Evolutionary conservation across 805 yeast genomes (phyloP).

Genomic region (Teunomyces pallodes): DNA sequence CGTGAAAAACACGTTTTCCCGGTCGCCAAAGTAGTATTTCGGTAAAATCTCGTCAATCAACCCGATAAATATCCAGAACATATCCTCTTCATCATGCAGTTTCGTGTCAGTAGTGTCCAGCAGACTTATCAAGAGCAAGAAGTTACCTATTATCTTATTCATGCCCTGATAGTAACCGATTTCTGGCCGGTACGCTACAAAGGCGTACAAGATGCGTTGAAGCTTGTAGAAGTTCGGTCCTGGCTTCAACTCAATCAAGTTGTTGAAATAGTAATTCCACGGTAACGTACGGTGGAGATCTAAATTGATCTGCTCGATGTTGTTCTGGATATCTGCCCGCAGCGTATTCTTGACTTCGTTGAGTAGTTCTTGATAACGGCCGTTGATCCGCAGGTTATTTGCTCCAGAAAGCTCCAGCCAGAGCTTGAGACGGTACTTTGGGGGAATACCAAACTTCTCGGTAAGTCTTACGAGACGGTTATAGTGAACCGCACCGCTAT

Average conservation of each 20-base stretch:
- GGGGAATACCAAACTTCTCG: conserved; percentile 45
- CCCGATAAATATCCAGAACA: conserved; percentile 52
- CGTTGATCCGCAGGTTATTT: conserved; percentile 40
- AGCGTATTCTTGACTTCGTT: conserved; percentile 8
- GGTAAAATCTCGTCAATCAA: conserved; percentile 51
- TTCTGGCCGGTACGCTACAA: conserved; percentile 43
- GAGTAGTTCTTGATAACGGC: conserved; percentile 41
- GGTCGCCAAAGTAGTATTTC: conserved; percentile 19
- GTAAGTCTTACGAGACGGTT: conserved; percentile 27
- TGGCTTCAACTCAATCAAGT: conserved; percentile 36
- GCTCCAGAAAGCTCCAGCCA: conserved; percentile 60
- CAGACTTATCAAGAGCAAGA: conserved; percentile 28
- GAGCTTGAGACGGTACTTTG: conserved; percentile 43
- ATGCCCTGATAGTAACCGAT: conserved; percentile 61
- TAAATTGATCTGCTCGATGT: conserved; percentile 48
- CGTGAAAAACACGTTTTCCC: conserved; percentile 9
- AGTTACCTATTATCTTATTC: conserved; percentile 56
- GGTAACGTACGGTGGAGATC: conserved; percentile 59
- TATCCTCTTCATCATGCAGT: conserved; percentile 40
- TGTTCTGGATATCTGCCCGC: conserved; percentile 10
- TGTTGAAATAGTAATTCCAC: conserved; percentile 47
- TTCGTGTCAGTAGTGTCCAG: background rate
- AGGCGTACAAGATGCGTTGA: conserved; percentile 48
- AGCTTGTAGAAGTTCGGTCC: conserved; percentile 54
- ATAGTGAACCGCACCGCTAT: conserved; percentile 9